These are phyloP conservation scores for Pseudogymnoascus sp. DNA, from an alignment of 2,329 filamentous ascomycete genomes.

Conservation along the genomic window DNA sequence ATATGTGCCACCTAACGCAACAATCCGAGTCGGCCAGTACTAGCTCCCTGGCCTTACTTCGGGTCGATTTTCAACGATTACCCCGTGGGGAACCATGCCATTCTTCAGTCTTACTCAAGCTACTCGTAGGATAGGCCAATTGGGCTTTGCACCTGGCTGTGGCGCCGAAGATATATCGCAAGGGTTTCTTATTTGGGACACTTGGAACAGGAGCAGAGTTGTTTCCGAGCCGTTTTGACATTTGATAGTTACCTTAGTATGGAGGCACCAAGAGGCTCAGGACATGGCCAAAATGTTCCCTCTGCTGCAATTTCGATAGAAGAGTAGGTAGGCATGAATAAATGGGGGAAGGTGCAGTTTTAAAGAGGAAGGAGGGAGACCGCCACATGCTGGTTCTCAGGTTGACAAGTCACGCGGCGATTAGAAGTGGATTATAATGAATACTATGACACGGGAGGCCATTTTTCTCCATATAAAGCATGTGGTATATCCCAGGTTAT, in stretches of 20 bases:
- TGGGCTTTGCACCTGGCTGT: background rate
- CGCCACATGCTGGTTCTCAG: background rate
- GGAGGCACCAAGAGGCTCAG: background rate
- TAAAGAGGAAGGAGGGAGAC: background rate
- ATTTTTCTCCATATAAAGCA: background rate
- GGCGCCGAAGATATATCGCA: background rate
- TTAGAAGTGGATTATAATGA: background rate
- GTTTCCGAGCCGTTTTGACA: background rate
- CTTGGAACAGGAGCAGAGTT: background rate
- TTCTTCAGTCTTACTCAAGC: background rate
- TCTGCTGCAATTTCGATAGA: background rate
- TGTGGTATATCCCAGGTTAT: background rate
- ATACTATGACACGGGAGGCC: background rate
- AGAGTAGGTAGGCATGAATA: background rate
- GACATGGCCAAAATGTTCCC: background rate
- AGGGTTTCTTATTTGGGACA: background rate
- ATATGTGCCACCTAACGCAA: background rate
- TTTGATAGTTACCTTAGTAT: background rate
- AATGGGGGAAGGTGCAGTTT: background rate
- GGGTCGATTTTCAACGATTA: background rate
- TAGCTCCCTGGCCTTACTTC: background rate
- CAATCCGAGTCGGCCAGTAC: background rate
- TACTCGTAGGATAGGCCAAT: background rate
- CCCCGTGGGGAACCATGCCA: constrained; percentile 2
- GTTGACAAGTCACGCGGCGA: background rate